Evolutionary conservation across 768 basidiomycete genomes (phyloP).

Genomic region (Hericium coralloides): DNA sequence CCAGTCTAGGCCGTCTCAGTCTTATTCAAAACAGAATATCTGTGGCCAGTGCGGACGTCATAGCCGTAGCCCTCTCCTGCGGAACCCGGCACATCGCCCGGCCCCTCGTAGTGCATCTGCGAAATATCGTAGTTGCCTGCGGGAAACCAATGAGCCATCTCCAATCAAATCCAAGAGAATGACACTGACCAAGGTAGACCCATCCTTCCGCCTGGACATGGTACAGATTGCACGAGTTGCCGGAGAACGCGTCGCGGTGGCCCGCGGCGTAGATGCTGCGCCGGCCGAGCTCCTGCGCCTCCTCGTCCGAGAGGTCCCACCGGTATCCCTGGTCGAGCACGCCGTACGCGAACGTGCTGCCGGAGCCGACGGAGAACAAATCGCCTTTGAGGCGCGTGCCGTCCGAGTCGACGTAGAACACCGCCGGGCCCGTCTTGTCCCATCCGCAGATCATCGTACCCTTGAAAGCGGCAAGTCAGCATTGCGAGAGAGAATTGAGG

Average conservation of each 20-base stretch:
- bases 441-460: constrained; percentile 99
- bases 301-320: constrained; percentile 89
- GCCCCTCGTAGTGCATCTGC: constrained; percentile 86
- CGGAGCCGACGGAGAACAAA: constrained; percentile 97
- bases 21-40: constrained; percentile 43
- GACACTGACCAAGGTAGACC: constrained; percentile 83
- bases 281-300: constrained; percentile 90
- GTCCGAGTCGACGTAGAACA: constrained; percentile 98
- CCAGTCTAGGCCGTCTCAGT: constrained; percentile 10
- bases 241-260: constrained; percentile 93
- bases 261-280: constrained; percentile 95
- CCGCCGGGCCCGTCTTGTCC: constrained; percentile 96
- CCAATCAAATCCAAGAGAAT: not conserved
- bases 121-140: constrained; percentile 89
- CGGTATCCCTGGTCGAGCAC: constrained; percentile 92
- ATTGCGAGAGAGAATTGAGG: constrained; percentile 1
- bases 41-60: constrained; percentile 55
- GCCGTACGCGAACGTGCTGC: constrained; percentile 98
- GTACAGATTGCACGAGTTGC: constrained; percentile 93
- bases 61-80: constrained; percentile 73
- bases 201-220: constrained; percentile 94
- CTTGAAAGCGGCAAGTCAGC: constrained; percentile 27
- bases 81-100: constrained; percentile 56
- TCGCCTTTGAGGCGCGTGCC: constrained; percentile 93
- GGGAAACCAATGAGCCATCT: constrained; percentile 6